phyloP scores from a whole-genome alignment of 352 stramenopile species.

The Phytophthora citrophthora region DNA sequence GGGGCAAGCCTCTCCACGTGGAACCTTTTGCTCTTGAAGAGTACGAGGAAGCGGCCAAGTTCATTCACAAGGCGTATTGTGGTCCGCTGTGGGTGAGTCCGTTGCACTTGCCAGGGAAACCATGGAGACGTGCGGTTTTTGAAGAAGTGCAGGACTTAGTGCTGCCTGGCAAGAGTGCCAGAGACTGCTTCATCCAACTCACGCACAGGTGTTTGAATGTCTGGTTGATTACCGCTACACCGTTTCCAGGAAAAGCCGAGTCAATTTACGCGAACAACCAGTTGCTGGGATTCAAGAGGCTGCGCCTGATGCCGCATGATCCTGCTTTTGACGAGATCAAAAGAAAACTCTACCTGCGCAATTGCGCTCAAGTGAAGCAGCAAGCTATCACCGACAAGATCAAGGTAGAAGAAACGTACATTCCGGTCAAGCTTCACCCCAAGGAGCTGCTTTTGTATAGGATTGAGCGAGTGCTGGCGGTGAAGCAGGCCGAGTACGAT shows the following conservation, averaged over 20 bases:
- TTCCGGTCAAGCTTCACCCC: slow-evolving; percentile 71
- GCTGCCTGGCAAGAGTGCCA: slow-evolving; percentile 64
- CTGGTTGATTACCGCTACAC: slow-evolving; percentile 88
- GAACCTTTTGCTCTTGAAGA: slow-evolving; percentile 52
- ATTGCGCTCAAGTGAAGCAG: slow-evolving; percentile 83
- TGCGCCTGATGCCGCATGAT: slow-evolving; percentile 70
- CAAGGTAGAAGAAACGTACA: slow-evolving; percentile 74
- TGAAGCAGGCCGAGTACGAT: slow-evolving; percentile 37
- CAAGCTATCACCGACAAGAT: slow-evolving; percentile 85
- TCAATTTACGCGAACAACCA: slow-evolving; percentile 92
- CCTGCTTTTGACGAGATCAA: slow-evolving; percentile 90
- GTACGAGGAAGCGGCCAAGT: slow-evolving; percentile 80
- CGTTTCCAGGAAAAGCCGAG: slow-evolving; percentile 78
- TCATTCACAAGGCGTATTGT: slow-evolving; percentile 83
- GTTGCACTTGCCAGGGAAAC: slow-evolving; percentile 70
- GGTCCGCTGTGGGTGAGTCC: slow-evolving; percentile 71
- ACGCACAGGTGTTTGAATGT: slow-evolving; percentile 77
- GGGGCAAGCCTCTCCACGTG: slow-evolving; percentile 47
- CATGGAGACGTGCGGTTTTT: slow-evolving; percentile 84
- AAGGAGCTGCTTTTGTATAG: slow-evolving; percentile 78
- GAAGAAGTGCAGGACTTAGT: slow-evolving; percentile 90
- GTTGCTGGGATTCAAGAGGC: slow-evolving; percentile 79
- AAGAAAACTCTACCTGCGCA: slow-evolving; percentile 86
- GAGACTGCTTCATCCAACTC: slow-evolving; percentile 89
- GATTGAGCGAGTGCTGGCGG: slow-evolving; percentile 63